These are phyloP conservation scores for Paramecium sexaurelia DNA, from an alignment of 73 alveolate species.

Conservation along the genomic window DNA sequence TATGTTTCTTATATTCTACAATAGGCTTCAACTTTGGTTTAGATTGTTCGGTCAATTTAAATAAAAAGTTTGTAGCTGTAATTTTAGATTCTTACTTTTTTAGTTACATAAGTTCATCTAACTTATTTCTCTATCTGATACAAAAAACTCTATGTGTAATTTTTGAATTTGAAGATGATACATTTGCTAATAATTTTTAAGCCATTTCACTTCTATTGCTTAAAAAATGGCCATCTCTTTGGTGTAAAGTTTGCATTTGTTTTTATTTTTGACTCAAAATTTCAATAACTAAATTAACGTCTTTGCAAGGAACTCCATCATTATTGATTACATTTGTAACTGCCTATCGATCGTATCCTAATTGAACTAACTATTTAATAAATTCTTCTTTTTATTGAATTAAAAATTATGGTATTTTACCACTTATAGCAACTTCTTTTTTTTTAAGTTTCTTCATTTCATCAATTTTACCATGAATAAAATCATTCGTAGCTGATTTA, in stretches of 20 bases:
- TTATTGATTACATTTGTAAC: conserved; percentile 15
- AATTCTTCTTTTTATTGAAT: conserved; percentile 41
- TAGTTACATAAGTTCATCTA: conserved; percentile 14
- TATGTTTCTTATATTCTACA: not conserved
- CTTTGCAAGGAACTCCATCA: conserved; percentile 41
- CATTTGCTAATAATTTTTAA: not conserved
- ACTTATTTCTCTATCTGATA: conserved; percentile 10
- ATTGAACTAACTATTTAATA: not conserved
- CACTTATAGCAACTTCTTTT: conserved; percentile 12
- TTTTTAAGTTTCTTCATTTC: conserved; percentile 63
- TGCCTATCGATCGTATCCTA: conserved; percentile 7
- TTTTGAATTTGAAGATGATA: not conserved
- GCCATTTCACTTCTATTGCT: conserved; percentile 26
- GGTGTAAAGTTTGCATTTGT: not conserved
- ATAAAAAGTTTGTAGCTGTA: conserved; percentile 18
- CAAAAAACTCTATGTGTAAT: conserved; percentile 20
- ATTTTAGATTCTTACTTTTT: conserved; percentile 1
- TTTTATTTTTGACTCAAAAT: not conserved
- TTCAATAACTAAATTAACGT: conserved; percentile 49
- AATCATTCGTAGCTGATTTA: conserved; percentile 65
- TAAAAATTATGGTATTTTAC: conserved; percentile 43
- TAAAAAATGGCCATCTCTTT: not conserved
- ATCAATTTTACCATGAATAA: conserved; percentile 63
- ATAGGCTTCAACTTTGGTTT: not conserved
- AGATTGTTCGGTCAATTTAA: not conserved